phyloP scores from a whole-genome alignment of 169 alveolate species.

The Besnoitia besnoiti region DNA sequence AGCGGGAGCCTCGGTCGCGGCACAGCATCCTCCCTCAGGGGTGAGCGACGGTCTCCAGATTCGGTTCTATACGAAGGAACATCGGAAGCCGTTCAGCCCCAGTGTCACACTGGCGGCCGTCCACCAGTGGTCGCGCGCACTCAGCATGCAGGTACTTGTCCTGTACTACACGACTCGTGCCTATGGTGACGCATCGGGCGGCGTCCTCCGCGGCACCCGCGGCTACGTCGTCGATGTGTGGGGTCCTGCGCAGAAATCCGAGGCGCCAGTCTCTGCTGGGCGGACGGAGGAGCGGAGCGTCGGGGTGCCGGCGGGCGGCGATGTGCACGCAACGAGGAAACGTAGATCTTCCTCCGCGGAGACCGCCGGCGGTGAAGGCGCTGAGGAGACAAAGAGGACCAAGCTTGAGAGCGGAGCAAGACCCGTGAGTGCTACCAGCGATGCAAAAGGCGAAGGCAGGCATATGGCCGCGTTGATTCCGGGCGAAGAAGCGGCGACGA shows the following conservation, averaged over 20 bases:
- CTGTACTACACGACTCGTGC: conserved; percentile 40
- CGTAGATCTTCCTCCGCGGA: no score
- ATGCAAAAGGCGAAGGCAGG: not conserved
- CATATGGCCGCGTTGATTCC: not conserved
- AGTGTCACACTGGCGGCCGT: conserved; percentile 40
- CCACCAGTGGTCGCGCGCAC: conserved; percentile 32
- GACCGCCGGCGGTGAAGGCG: not conserved
- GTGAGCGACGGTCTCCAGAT: not conserved
- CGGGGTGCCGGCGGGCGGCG: no score
- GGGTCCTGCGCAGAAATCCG: not conserved
- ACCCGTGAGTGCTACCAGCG: not conserved
- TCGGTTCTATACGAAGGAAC: conserved; percentile 47
- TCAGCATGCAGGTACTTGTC: conserved; percentile 36
- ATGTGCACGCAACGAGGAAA: no score
- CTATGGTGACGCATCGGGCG: conserved; percentile 50
- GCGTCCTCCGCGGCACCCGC: conserved; percentile 33
- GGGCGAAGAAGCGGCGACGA: not conserved
- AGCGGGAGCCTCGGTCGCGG: not conserved
- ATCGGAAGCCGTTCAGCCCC: conserved; percentile 38
- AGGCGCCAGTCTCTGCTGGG: not conserved
- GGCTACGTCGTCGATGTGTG: conserved; percentile 37
- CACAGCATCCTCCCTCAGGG: not conserved
- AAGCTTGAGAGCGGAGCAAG: not conserved
- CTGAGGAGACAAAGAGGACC: not conserved
- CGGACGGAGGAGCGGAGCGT: not conserved